These are phyloP conservation scores for Aristolochia californica DNA, from an alignment of 164 flowering plant species.

Conservation along the genomic window DNA sequence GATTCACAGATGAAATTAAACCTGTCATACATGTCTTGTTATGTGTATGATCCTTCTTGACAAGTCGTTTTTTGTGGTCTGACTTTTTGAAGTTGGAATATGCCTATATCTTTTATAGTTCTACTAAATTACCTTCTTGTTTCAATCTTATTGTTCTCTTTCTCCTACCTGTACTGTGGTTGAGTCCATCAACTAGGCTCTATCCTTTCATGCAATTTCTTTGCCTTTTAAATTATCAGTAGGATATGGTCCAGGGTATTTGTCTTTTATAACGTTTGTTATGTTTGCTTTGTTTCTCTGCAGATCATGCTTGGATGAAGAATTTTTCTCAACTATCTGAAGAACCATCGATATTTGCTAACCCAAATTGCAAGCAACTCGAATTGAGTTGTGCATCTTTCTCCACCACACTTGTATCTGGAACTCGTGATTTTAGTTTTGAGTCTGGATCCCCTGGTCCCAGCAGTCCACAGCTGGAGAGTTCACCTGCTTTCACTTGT, in stretches of 20 bases:
- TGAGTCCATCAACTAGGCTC: too few species aligned
- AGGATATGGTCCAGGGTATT: too few species aligned
- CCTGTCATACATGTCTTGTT: too few species aligned
- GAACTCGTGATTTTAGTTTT: constrained; percentile 50
- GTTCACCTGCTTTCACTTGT: constrained; percentile 48
- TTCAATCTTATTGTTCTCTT: not conserved
- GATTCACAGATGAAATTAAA: not conserved
- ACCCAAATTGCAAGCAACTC: constrained; percentile 6
- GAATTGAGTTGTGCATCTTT: constrained; percentile 22
- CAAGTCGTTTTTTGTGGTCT: not conserved
- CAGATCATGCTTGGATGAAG: constrained; percentile 64
- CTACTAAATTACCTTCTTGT: not conserved
- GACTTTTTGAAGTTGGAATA: not conserved
- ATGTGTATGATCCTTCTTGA: too few species aligned
- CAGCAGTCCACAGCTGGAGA: constrained; percentile 16
- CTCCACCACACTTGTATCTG: constrained; percentile 25
- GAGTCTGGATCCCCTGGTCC: constrained; percentile 29
- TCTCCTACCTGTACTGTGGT: not conserved
- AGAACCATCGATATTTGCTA: constrained; percentile 7
- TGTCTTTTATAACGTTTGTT: not conserved
- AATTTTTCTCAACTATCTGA: constrained; percentile 9
- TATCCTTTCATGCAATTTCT: too few species aligned
- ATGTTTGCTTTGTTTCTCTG: constrained; percentile 6
- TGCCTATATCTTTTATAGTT: not conserved
- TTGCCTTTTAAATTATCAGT: too few species aligned